Evolutionary conservation across 1,284 basidiomycete species (phyloP).

Genomic region (Leccinum pachyderme): DNA sequence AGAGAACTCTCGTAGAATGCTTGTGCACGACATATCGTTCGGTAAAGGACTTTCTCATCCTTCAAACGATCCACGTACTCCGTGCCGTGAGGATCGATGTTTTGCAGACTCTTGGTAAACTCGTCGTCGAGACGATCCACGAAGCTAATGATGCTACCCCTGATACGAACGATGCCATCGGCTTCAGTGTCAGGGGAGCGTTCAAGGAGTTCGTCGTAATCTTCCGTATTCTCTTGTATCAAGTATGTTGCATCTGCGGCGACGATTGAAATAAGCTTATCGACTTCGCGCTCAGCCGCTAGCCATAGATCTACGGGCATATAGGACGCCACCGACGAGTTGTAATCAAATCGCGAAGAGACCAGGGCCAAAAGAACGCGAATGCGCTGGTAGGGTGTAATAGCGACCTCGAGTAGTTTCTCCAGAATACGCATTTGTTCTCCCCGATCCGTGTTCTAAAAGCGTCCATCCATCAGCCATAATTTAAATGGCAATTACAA

Average conservation of each 20-base stretch:
- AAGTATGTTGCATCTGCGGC: constrained; percentile 72
- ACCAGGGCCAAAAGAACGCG: constrained; percentile 93
- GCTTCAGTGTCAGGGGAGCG: constrained; percentile 75
- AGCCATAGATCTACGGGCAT: constrained; percentile 96
- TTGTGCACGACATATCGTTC: constrained; percentile 90
- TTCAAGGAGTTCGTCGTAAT: constrained; percentile 92
- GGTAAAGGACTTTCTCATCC: constrained; percentile 94
- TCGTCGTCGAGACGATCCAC: constrained; percentile 98
- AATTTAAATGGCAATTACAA: background rate
- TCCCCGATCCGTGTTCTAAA: constrained; percentile 90
- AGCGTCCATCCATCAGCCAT: constrained; percentile 7
- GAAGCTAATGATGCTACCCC: constrained; percentile 92
- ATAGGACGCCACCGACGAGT: constrained; percentile 79
- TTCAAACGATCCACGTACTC: constrained; percentile 97
- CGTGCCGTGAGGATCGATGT: constrained; percentile 97
- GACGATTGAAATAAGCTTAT: constrained; percentile 82
- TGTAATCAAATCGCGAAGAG: constrained; percentile 97
- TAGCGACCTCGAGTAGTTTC: constrained; percentile 84
- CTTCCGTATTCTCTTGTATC: constrained; percentile 84
- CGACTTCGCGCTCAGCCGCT: constrained; percentile 84
- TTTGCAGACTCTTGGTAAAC: constrained; percentile 97
- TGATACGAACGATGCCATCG: constrained; percentile 71
- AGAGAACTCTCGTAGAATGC: constrained; percentile 84
- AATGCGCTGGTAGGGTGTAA: constrained; percentile 89
- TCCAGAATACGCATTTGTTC: constrained; percentile 94